Evolutionary conservation across 2,329 filamentous ascomycete species (phyloP).

Genomic region (Microcera coccophila): DNA sequence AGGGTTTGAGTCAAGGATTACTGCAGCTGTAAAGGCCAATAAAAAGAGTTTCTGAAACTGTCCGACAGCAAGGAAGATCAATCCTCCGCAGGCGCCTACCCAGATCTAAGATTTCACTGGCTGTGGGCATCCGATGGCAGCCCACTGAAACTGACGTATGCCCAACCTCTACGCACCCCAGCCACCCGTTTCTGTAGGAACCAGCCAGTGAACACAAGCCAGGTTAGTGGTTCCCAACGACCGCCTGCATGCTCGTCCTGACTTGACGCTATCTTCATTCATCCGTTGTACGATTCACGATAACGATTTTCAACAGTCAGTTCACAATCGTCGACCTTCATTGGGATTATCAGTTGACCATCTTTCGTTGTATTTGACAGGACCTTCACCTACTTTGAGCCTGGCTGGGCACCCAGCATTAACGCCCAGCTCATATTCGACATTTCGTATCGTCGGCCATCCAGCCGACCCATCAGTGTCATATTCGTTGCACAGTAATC

Average conservation of each 20-base stretch:
- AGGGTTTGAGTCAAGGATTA: not conserved
- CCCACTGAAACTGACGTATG: not conserved
- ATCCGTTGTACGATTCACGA: not conserved
- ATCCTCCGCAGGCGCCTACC: not conserved
- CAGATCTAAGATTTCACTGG: not conserved
- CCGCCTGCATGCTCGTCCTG: not conserved
- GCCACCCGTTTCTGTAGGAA: slow-evolving; percentile 32
- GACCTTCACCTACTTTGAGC: slow-evolving; percentile 12
- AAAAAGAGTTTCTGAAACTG: too few species aligned
- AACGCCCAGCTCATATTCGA: slow-evolving; percentile 16
- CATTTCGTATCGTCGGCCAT: slow-evolving; percentile 3
- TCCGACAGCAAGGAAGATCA: too few species aligned
- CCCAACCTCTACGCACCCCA: slow-evolving; percentile 24
- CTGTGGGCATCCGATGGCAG: not conserved
- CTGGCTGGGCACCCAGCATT: slow-evolving; percentile 29
- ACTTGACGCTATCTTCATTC: not conserved
- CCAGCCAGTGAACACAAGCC: slow-evolving; percentile 11
- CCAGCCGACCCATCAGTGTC: slow-evolving; percentile 16
- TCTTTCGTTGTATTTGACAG: not conserved
- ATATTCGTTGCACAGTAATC: slow-evolving; percentile 14
- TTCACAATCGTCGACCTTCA: not conserved
- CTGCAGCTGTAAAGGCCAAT: not conserved
- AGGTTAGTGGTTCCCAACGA: not conserved
- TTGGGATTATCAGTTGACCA: not conserved
- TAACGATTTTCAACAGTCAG: not conserved